Evolutionary conservation across 306 rosid species (phyloP), one percentile per base, ranked within the genome.

Genomic region (Dalbergia oliveri): DNA sequence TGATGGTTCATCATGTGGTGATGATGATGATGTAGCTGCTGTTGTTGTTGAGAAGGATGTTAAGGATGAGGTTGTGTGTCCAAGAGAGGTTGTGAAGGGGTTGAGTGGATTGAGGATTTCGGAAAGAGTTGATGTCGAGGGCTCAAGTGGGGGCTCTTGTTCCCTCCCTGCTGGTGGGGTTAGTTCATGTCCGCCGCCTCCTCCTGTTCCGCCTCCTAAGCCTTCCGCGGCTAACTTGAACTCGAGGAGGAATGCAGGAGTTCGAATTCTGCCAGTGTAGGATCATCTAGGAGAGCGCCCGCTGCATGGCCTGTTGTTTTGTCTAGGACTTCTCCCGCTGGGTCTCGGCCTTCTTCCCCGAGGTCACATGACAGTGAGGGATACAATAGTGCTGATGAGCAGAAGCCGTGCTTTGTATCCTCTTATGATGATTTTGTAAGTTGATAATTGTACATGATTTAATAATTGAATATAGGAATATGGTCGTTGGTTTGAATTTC

Each of bases 361-460:
- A 84, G 94, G 87, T 87, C 97, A 26, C 97, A 88, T 85, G 99
- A 94, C 87, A 86, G 71, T n/a, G 99, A 94, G 83, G 99, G 97
- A 37, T 94, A 94, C 83, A 94, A 94, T 73, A 94, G 99, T 62
- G 91, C 99, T 1, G 99, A 94, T 56, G 97, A 94, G 81, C 99
- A 94, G 75, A 88, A 83, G 70, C 90, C 99, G 5, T 87, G 95
- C 84, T 83, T 71, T 62, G 94, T 83, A 39, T 90, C 95, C 43
- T 88, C 94, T 57, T 94, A 91, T 74, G 87, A 79, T 81, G 97
- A 93, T 83, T 58, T 73, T n/a, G 99, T 94, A 88, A 91, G 97
- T 90, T 77, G 45, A 34, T 56, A n/a, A 41, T 53, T 84, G 50
- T 53, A 37, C 21, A 5, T 49, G 26, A 78, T 66, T 45, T 44